Conservation (phyloP, 371 early-diverging fungal species). For the Mortierella sp. region DNA sequence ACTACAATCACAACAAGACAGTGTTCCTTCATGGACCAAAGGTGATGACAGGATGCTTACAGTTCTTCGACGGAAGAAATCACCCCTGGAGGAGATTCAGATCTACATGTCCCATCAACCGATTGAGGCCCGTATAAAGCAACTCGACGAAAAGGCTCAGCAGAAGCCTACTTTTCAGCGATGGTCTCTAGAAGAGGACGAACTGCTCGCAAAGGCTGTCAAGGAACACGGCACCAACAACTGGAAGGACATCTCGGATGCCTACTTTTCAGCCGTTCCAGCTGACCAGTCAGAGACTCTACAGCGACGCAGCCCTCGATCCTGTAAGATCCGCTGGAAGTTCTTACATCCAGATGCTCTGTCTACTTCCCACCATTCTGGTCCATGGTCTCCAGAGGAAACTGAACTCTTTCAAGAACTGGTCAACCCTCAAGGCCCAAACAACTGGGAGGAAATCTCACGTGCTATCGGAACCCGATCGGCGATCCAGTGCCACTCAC, state of each 20-base stretch:
- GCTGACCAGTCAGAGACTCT: neutral
- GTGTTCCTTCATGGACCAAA: constrained; percentile 3
- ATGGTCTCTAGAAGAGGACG: constrained; percentile 31
- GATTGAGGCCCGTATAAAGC: constrained; percentile 9
- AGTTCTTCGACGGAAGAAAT: constrained; percentile 11
- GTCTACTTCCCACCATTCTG: constrained; percentile 4
- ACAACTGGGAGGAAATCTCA: constrained; percentile 39
- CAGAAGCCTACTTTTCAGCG: constrained; percentile 31
- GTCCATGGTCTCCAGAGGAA: constrained; percentile 31
- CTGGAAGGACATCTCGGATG: constrained; percentile 20
- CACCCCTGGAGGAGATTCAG: constrained; percentile 6
- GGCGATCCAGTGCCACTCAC: constrained; percentile 32
- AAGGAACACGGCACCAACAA: constrained; percentile 1
- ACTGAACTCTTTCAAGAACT: constrained; percentile 28
- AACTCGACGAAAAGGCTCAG: neutral
- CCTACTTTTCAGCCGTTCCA: constrained; percentile 12
- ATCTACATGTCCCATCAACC: constrained; percentile 36
- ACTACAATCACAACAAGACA: neutral
- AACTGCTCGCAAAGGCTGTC: constrained; percentile 11
- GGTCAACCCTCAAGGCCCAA: constrained; percentile 21
- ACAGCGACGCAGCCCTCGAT: constrained; percentile 21
- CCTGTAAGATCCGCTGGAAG: constrained; percentile 39
- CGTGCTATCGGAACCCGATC: constrained; percentile 27
- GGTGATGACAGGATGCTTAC: constrained; percentile 25
- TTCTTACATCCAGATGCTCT: constrained; percentile 16